These are phyloP conservation scores for Lathyrus aphaca DNA, from an alignment of 306 rosid species.

Conservation along the genomic window DNA sequence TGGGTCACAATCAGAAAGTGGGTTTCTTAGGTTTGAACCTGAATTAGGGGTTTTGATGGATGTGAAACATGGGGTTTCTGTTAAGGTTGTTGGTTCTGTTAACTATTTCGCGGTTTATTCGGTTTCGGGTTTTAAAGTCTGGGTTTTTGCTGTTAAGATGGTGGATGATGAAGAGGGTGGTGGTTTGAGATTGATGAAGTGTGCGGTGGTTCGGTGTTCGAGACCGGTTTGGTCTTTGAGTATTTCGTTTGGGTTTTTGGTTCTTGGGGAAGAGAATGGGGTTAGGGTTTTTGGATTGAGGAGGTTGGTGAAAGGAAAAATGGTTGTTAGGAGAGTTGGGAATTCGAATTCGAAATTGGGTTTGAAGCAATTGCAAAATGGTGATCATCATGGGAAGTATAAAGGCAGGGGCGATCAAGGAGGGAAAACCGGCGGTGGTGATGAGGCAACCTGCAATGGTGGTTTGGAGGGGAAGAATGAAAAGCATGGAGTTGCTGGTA, in stretches of 20 bases:
- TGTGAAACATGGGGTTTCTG: conserved; percentile 65
- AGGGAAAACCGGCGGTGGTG: conserved; percentile 35
- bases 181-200: conserved; percentile 73
- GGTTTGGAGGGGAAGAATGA: conserved; percentile 53
- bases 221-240: conserved; percentile 67
- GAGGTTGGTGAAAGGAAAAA: conserved; percentile 56
- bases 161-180: neutral
- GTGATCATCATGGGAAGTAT: conserved; percentile 33
- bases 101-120: conserved; percentile 74
- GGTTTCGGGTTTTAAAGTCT: conserved; percentile 56
- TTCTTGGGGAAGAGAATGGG: conserved; percentile 80
- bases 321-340: conserved; percentile 43
- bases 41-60: conserved; percentile 66
- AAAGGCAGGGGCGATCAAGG: conserved; percentile 40
- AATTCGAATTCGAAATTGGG: conserved; percentile 29
- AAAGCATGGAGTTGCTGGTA: conserved; percentile 58
- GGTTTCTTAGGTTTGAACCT: conserved; percentile 45
- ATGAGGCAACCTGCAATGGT: conserved; percentile 47
- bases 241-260: conserved; percentile 62
- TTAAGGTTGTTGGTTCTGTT: conserved; percentile 67
- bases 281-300: conserved; percentile 71
- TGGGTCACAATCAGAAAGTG: conserved; percentile 50
- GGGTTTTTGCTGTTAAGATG: conserved; percentile 65
- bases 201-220: conserved; percentile 73
- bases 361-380: conserved; percentile 52